Base-by-base conservation (phyloP, 768 basidiomycete genomes). In the Collybiopsis luxurians region DNA sequence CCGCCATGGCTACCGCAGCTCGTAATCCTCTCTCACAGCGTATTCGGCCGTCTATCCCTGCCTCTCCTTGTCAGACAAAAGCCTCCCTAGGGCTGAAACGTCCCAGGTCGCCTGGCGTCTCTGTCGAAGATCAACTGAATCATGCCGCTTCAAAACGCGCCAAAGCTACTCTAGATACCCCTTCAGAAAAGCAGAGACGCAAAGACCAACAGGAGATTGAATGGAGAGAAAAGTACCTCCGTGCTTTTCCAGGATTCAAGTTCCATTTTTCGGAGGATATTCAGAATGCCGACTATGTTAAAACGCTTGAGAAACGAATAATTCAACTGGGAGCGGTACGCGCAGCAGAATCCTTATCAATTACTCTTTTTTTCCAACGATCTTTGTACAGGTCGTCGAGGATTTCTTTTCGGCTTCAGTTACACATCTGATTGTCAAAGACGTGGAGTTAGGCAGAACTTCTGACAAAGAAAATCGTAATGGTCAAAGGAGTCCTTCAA, bases 351-450 rank as follows among this genome's bases (percentile, higher is more conserved):
- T 53, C 51, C 26, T 53, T n/a, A 26, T 53, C 46, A 13, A 43
- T 38, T 31, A 31, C 11, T 12, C 23, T 11, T 56, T 34, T 49
- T 15, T 42, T 36, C 40, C 40, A 49, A 51, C 21, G 31, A 53
- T 53, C 46, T 40, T 48, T 43, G 50, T 19, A 34, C 65, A 98
- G 97, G 78, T 77, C 55, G 82, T 93, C 55, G 92, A 96, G 49
- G 82, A 86, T 59, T 97, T 97, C 78, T 95, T 98, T 70, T 92
- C 90, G 28, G 85, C 79, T 47, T 80, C 84, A 47, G 84, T 96
- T 24, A 95, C 94, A 0, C 96, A 98, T 73, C 79, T 98, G 60
- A 86, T 98, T 66, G 90, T 89, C 53, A 81, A 89, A 64, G 61
- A 87, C 96, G 27, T 69, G 48, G 58, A 71, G 57, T 53, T 56